Evolutionary conservation across 345 rosid species (phyloP).

Genomic region (Schrenkiella parvula): DNA sequence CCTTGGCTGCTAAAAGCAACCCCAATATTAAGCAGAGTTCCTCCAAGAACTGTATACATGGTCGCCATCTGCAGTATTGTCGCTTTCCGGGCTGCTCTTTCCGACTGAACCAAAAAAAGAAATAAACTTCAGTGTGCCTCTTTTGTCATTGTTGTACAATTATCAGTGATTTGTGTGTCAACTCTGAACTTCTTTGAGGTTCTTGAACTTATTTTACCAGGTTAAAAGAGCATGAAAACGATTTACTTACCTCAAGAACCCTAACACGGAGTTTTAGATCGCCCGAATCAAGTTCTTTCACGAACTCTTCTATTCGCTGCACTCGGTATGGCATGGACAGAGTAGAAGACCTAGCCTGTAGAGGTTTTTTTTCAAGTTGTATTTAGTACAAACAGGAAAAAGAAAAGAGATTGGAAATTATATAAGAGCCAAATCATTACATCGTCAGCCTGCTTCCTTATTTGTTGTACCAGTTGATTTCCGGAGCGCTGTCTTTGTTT

Average conservation of each 20-base stretch:
- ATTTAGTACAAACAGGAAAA: neutral
- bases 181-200: neutral
- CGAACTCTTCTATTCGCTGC: constrained; percentile 78
- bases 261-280: constrained; percentile 90
- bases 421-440: constrained; percentile 33
- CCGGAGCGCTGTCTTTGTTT: constrained; percentile 47
- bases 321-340: constrained; percentile 87
- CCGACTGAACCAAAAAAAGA: constrained; percentile 46
- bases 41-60: constrained; percentile 76
- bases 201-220: neutral
- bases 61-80: constrained; percentile 92
- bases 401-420: neutral
- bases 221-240: neutral
- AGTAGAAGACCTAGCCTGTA: constrained; percentile 77
- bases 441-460: constrained; percentile 88
- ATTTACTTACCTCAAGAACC: constrained; percentile 73
- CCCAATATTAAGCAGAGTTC: constrained; percentile 78
- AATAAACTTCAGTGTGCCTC: neutral
- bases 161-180: neutral
- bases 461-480: constrained; percentile 63
- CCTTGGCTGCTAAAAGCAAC: constrained; percentile 68
- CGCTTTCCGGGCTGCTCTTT: constrained; percentile 88
- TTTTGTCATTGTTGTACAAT: neutral
- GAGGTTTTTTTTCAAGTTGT: constrained; percentile 7
- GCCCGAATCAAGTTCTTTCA: constrained; percentile 83